phyloP scores from a whole-genome alignment of 2,329 filamentous ascomycete genomes.

The Cordyceps cicadae region DNA sequence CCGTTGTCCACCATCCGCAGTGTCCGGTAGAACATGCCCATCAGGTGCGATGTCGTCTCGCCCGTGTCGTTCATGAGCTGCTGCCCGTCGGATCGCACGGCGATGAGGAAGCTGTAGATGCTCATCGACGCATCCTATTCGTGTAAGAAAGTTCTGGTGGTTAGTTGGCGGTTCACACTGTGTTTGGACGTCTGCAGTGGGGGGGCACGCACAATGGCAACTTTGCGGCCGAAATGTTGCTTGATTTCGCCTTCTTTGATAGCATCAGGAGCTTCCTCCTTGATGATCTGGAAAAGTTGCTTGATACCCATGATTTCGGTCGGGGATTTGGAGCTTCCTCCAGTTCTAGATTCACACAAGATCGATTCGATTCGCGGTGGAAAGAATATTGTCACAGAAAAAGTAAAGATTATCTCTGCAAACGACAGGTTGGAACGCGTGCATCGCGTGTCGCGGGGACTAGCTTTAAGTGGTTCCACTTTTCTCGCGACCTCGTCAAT shows the following conservation, averaged over 20 bases:
- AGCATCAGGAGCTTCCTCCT: slow-evolving; percentile 88
- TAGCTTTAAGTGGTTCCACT: slow-evolving; percentile 15
- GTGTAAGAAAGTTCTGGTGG: too few relatives aligned
- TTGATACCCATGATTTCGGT: slow-evolving; percentile 52
- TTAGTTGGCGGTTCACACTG: background rate
- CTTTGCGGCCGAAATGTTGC: slow-evolving; percentile 96
- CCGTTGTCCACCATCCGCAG: slow-evolving; percentile 97
- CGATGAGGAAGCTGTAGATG: slow-evolving; percentile 97
- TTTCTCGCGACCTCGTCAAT: slow-evolving; percentile 10
- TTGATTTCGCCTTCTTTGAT: slow-evolving; percentile 98
- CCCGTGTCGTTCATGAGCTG: slow-evolving; percentile 92
- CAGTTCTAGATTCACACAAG: background rate
- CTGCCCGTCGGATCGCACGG: slow-evolving; percentile 91
- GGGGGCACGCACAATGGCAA: slow-evolving; percentile 69
- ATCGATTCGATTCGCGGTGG: background rate
- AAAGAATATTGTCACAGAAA: background rate
- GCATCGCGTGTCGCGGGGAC: slow-evolving; percentile 7
- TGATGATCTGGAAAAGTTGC: slow-evolving; percentile 72
- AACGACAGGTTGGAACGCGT: slow-evolving; percentile 1
- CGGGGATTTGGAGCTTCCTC: background rate
- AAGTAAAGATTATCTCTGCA: background rate
- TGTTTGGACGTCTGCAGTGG: background rate
- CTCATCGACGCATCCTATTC: slow-evolving; percentile 67
- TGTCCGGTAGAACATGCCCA: slow-evolving; percentile 99
- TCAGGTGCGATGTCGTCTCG: slow-evolving; percentile 94